These are phyloP conservation scores for Cyathus striatus DNA, from an alignment of 768 basidiomycete genomes.

Conservation along the genomic window DNA sequence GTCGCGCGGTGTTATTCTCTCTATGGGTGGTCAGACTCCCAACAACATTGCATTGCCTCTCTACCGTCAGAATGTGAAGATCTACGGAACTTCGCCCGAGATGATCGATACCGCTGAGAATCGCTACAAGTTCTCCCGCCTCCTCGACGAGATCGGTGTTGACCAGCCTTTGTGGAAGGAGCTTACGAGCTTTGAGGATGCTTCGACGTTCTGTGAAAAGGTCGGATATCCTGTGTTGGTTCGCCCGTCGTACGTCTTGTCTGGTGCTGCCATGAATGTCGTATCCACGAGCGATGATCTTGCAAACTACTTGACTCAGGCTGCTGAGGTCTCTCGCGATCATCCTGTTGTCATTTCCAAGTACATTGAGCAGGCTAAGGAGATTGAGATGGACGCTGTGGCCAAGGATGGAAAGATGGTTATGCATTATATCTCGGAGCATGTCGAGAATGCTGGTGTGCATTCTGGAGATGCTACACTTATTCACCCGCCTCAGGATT, in stretches of 20 bases:
- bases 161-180: slow-evolving; percentile 99
- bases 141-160: slow-evolving; percentile 96
- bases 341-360: slow-evolving; percentile 70
- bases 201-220: slow-evolving; percentile 82
- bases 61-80: slow-evolving; percentile 88
- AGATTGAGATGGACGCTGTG: slow-evolving; percentile 99
- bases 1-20: slow-evolving; percentile 87
- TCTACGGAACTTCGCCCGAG: slow-evolving; percentile 97
- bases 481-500: slow-evolving; percentile 97
- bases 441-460: slow-evolving; percentile 97
- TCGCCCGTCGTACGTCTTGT: slow-evolving; percentile 98
- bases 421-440: slow-evolving; percentile 95
- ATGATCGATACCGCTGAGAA: slow-evolving; percentile 99
- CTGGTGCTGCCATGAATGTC: slow-evolving; percentile 99
- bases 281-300: slow-evolving; percentile 92
- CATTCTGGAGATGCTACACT: slow-evolving; percentile 99
- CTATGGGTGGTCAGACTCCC: slow-evolving; percentile 98
- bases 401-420: slow-evolving; percentile 97
- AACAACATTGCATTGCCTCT: slow-evolving; percentile 97
- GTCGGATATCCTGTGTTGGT: slow-evolving; percentile 98
- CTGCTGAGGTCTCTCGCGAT: slow-evolving; percentile 92
- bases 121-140: slow-evolving; percentile 97
- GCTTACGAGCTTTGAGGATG: slow-evolving; percentile 86
- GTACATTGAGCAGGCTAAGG: slow-evolving; percentile 99
- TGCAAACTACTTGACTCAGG: slow-evolving; percentile 87